Percentiles rank a stretch among this genome's conserved stretches.
Evolutionary conservation across 441 rosid genomes (phyloP).

Genomic region (Pelargonium australe): DNA sequence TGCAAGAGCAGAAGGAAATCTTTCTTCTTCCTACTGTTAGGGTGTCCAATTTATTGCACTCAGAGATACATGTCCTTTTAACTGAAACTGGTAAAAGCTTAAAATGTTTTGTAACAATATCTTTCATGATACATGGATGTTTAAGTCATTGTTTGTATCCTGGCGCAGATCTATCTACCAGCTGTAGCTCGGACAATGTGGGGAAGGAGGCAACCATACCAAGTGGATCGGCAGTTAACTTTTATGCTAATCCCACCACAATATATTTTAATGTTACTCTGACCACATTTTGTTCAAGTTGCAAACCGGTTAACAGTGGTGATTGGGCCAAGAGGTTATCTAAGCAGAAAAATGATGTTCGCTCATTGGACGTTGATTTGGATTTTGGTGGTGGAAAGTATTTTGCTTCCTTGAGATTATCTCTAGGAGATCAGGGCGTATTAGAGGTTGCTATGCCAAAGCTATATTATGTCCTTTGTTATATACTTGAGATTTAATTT

Average conservation of each 20-base stretch:
- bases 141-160: slow-evolving; percentile 25
- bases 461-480: slow-evolving; percentile 13
- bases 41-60: slow-evolving; percentile 68
- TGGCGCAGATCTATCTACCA: slow-evolving; percentile 45
- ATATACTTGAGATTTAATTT: slow-evolving; percentile 12
- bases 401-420: slow-evolving; percentile 70
- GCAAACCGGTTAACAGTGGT: slow-evolving; percentile 78
- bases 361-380: slow-evolving; percentile 65
- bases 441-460: slow-evolving; percentile 60
- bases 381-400: slow-evolving; percentile 84
- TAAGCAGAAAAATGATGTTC: slow-evolving; percentile 51
- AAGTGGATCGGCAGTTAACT: slow-evolving; percentile 64
- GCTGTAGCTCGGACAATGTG: slow-evolving; percentile 33
- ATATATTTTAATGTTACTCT: slow-evolving; percentile 64
- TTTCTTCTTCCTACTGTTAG: slow-evolving; percentile 86
- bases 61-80: slow-evolving; percentile 62
- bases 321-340: slow-evolving; percentile 83
- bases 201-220: slow-evolving; percentile 78
- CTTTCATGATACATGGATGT: slow-evolving; percentile 13
- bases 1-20: slow-evolving; percentile 83
- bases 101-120: slow-evolving; percentile 19
- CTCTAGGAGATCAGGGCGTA: slow-evolving; percentile 77
- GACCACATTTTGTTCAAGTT: slow-evolving; percentile 51
- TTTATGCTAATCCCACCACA: slow-evolving; percentile 76
- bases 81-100: slow-evolving; percentile 61